Evolutionary conservation across 2,329 filamentous ascomycete species (phyloP), one percentile per base, ranked within the genome.

Genomic region (Claviceps quebecensis): DNA sequence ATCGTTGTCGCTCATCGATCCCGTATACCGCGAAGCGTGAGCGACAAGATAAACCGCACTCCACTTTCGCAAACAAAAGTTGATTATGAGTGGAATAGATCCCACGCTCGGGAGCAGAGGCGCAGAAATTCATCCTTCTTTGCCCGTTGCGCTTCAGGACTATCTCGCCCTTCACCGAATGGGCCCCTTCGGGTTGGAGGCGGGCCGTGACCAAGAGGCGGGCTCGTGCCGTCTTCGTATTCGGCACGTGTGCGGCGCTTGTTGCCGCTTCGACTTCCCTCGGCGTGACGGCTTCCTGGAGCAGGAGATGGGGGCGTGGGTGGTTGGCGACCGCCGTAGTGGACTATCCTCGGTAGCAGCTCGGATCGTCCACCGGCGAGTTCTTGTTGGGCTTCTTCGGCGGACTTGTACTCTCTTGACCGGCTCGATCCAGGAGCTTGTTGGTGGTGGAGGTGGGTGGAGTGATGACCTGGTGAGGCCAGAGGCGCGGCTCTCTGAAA

Each of bases 121-220:
- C 78, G 74, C 56, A 98, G 72, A 63, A 98, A 98, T 65, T 95
- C 88, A 44, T 95, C 89, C 64, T 89, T 89, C 80, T 97, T 97
- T 62, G 79, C 83, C 59, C 80, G 77, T 65, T 87, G 84, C 5
- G 83, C 87, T 59, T 93, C 89, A 7, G 87, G 88, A 57, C 82
- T 90, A 62, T 93, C 89, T 55, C 87, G 76, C 39, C 86, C 87
- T 52, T 86, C 85, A 38, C 86, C 86, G 60, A 93, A 93, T 1
- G 86, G 86, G 7, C 86, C 83, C 52, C 78, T 71, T 54, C 80
- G 73, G 41, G 71, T 72, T 4, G 77, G 65, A 3, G 77, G 74
- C 23, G 84, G 84, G 3, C 87, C 86, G 54, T 83, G 80, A 6
- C 87, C 87, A 2, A 94, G 75, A 0, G 91, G 89, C 9, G 90